These are phyloP conservation scores for Echeveria elegans DNA, from an alignment of 164 flowering plant species.

Conservation along the genomic window DNA sequence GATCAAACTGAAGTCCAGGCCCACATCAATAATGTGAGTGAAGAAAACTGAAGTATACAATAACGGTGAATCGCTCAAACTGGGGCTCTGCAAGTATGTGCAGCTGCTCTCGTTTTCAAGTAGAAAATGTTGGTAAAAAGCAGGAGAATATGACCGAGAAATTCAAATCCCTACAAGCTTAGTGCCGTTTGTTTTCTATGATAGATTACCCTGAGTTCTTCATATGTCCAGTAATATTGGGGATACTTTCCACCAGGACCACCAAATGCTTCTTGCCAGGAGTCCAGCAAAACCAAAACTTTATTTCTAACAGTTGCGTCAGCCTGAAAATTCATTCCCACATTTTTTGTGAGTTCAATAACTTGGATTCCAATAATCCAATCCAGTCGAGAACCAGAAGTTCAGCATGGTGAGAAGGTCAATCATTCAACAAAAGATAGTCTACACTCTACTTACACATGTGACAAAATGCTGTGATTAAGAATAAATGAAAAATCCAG, in stretches of 20 bases:
- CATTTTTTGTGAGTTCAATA: no score
- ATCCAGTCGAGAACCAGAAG: no score
- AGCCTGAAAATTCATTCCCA: slow-evolving; percentile 31
- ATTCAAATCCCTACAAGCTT: not conserved
- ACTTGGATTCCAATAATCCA: no score
- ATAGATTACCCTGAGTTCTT: slow-evolving; percentile 66
- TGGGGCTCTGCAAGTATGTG: no score
- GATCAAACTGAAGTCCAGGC: not conserved
- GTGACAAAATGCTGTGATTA: not conserved
- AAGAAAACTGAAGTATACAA: no score
- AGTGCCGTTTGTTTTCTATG: not conserved
- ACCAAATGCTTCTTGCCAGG: slow-evolving; percentile 99
- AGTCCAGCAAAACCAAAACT: slow-evolving; percentile 63
- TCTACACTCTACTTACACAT: not conserved
- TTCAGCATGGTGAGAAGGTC: no score
- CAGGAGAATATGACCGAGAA: not conserved
- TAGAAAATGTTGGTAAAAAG: not conserved
- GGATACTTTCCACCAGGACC: slow-evolving; percentile 86
- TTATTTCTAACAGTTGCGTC: slow-evolving; percentile 84
- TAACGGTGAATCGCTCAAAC: no score
- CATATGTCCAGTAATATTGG: slow-evolving; percentile 85
- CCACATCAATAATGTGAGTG: no score
- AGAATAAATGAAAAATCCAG: not conserved
- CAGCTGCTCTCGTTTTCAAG: not conserved
- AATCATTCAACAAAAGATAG: no score